Base-by-base conservation (phyloP, 2,329 filamentous ascomycete genomes). In the Talaromyces piceae region DNA sequence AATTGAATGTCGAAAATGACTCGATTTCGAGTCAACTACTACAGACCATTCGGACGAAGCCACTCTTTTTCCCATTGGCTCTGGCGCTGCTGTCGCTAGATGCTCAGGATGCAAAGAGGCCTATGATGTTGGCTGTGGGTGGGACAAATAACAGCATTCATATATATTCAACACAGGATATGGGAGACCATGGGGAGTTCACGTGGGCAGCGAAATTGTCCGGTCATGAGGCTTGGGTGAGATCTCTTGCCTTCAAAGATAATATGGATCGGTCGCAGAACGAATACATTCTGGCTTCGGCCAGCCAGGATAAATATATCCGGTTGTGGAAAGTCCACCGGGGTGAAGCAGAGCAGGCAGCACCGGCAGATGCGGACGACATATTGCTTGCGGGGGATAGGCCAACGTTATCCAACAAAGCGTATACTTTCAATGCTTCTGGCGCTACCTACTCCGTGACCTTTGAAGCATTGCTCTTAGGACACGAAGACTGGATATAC, bases 401-500 rank as follows among this genome's bases (percentile, higher is more conserved):
- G 2, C 86, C 83, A 56, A 87, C 87, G 0, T 77, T 95, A 0
- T 88, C 89, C 0, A 97, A 96, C 68, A 97, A 96, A 70, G 86
- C 87, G 0, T 87, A 97, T 65, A 80, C 81, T 50, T 82, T 98
- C 53, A 78, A 80, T 39, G 77, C 80, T 2, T 74, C 71, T 0
- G 75, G 71, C 1, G 75, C 73, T 3, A 84, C 85, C 57, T 91
- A 87, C 67, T 87, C 86, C 5, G 77, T 95, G 51, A 95, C 90
- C 0, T 97, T 98, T 59, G 93, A 98, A 67, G 93, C 93, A 1
- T 75, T 98, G 2, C 78, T 98, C 5, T 80, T 98, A 2, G 93
- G 93, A 7, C 93, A 98, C 63, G 93, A 98, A 65, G 93, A 98
- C 63, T 98, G 93, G 93, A 91, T 98, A 52, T 97, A 95, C 69